These are phyloP conservation scores for Ustilago xerochloae DNA, from an alignment of 1,284 basidiomycete genomes.

Conservation along the genomic window DNA sequence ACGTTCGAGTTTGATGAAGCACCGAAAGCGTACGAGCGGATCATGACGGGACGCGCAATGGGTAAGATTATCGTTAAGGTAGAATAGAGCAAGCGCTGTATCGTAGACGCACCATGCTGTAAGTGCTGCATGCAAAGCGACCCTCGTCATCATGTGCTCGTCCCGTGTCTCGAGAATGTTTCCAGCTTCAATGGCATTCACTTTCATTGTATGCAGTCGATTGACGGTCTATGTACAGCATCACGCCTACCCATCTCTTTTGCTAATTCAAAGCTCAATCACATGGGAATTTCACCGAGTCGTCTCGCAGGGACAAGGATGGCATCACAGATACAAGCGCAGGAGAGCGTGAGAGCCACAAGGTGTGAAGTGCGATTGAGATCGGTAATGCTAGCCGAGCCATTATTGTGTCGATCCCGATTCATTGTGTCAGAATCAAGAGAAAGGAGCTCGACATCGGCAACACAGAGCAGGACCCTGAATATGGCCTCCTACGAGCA, in stretches of 20 bases:
- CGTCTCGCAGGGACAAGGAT: background rate
- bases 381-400: background rate
- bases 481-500: no score
- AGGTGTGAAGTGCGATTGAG: background rate
- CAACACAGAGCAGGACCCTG: background rate
- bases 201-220: background rate
- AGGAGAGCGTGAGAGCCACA: background rate
- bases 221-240: background rate
- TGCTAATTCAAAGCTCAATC: no score
- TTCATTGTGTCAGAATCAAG: background rate
- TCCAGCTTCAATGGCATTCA: background rate
- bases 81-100: no score
- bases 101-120: no score
- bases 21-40: background rate
- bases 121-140: no score
- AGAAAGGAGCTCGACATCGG: background rate
- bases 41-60: background rate
- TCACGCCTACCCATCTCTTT: no score
- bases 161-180: constrained; percentile 6
- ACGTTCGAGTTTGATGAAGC: background rate
- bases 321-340: background rate
- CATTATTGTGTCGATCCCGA: background rate
- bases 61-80: background rate
- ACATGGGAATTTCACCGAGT: no score
- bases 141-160: background rate